Conservation (phyloP, 805 yeast genomes). For the Lachancea kluyveri region DNA sequence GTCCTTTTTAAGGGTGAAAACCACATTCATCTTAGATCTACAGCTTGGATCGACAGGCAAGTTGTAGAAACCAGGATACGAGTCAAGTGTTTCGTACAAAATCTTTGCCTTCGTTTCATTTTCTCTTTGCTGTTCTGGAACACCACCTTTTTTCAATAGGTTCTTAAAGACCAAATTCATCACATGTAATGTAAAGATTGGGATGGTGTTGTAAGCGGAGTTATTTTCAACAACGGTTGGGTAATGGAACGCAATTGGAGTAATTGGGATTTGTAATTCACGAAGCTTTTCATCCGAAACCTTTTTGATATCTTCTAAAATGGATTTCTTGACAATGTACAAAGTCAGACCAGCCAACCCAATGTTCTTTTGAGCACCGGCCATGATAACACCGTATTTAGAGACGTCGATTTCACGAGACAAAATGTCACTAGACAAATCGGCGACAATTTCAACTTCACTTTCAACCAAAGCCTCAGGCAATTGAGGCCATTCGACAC, state of each 20-base stretch:
- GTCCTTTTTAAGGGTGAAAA: conserved; percentile 65
- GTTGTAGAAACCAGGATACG: conserved; percentile 56
- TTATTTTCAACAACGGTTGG: conserved; percentile 83
- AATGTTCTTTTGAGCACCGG: conserved; percentile 98
- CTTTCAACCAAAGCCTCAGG: conserved; percentile 48
- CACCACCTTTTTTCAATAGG: conserved; percentile 66
- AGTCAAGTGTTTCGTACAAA: conserved; percentile 61
- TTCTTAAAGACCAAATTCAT: conserved; percentile 69
- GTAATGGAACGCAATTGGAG: conserved; percentile 85
- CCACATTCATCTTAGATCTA: conserved; percentile 90
- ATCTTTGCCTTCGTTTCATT: conserved; percentile 57
- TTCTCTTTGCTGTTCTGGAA: conserved; percentile 48
- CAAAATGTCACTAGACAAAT: conserved; percentile 88
- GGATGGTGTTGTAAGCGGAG: conserved; percentile 93
- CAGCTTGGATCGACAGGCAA: conserved; percentile 56
- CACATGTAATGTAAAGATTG: conserved; percentile 85
- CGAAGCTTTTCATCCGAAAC: conserved; percentile 57
- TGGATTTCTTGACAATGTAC: conserved; percentile 78
- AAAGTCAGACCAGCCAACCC: conserved; percentile 95
- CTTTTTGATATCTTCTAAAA: conserved; percentile 47
- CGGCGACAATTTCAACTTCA: conserved; percentile 81
- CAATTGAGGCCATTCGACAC: conserved; percentile 66
- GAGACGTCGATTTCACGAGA: conserved; percentile 76
- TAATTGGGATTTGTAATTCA: conserved; percentile 59
- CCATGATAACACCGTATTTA: conserved; percentile 84